A percentile compares a stretch with the other conserved stretches of the same genome.
These are phyloP conservation scores for Brettanomyces anomalus DNA, from an alignment of 805 yeast genomes.

Conservation along the genomic window DNA sequence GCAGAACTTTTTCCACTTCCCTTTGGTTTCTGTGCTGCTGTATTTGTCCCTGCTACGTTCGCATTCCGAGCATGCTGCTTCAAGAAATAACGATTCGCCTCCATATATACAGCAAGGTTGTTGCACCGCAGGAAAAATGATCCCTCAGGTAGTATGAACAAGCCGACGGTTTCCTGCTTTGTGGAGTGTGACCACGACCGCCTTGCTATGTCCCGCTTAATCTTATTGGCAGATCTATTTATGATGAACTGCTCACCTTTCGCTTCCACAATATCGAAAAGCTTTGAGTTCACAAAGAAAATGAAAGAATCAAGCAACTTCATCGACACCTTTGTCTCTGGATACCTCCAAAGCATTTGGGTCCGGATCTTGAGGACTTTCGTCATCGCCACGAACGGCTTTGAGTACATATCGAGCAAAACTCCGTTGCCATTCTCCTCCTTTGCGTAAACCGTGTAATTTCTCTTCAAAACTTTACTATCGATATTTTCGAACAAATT, in stretches of 20 bases:
- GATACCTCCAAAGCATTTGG: conserved; percentile 84
- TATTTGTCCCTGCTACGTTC: conserved; percentile 4
- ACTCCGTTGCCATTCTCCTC: conserved; percentile 31
- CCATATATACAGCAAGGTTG: conserved; percentile 75
- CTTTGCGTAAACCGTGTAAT: conserved; percentile 59
- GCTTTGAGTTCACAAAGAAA: conserved; percentile 48
- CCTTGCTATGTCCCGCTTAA: conserved; percentile 81
- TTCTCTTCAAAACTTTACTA: conserved; percentile 58
- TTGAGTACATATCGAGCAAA: conserved; percentile 65
- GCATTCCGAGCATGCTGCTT: conserved; percentile 47
- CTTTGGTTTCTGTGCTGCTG: neutral
- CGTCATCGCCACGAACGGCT: conserved; percentile 58
- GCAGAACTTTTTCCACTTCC: conserved; percentile 36
- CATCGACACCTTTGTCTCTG: conserved; percentile 69
- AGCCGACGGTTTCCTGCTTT: conserved; percentile 51
- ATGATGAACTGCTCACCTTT: conserved; percentile 19
- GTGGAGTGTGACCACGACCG: conserved; percentile 80
- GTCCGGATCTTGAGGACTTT: conserved; percentile 73
- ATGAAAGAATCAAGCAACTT: conserved; percentile 68
- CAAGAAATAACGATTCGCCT: conserved; percentile 75
- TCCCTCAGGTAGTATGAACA: conserved; percentile 62
- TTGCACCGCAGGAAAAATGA: conserved; percentile 70
- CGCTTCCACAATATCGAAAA: conserved; percentile 40
- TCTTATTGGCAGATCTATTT: conserved; percentile 48
- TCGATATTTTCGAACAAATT: conserved; percentile 72